Base-by-base conservation (phyloP, 2,329 filamentous ascomycete genomes). In the Trichophyton rubrum region DNA sequence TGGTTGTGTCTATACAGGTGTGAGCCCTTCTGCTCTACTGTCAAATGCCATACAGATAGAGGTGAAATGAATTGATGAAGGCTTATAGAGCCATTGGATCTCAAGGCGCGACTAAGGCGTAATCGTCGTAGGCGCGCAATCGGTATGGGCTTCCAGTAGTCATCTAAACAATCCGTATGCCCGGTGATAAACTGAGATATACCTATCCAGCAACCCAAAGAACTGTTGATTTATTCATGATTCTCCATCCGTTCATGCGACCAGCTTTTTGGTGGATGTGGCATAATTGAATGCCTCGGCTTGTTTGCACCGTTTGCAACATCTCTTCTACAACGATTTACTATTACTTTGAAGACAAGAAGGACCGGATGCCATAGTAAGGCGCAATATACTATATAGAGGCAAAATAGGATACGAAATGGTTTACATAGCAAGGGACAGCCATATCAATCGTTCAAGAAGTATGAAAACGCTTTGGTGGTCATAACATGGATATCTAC, bases 381-480 rank as follows among this genome's bases (percentile, higher is more conserved):
- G 9, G 13, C 3, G n/a, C 9, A 27, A 7, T 30, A n/a, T n/a
- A 43, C n/a, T n/a, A 7, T 7, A 43, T 43, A 15, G 11, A 43
- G 11, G 40, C 1, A 6, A 27, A 20, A 7, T 55, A 51, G 33
- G 15, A 33, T 55, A 55, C 17, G n/a, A 27, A 6, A 13, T 38
- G 51, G 33, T 55, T 55, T 55, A 35, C 24, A 35, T 55, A 20
- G 30, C 51, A 33, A n/a, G n/a, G 30, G 30, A 11, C 15, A 38
- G 17, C 51, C 27, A 55, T 55, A 38, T 38, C 27, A 55, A 55
- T 33, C 51, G 27, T 15, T 38, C 51, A 55, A 55, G 51, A 33
- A 35, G 45, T 30, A 55, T 33, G 51, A n/a, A 30, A 53, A 55
- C 51, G 51, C 51, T 55, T 55, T 55, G 51, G 38, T 55, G 30